Evolutionary conservation across 352 stramenopile species (phyloP), one percentile per base, ranked within the genome.

Genomic region (Globisporangium cylindrosporum): DNA sequence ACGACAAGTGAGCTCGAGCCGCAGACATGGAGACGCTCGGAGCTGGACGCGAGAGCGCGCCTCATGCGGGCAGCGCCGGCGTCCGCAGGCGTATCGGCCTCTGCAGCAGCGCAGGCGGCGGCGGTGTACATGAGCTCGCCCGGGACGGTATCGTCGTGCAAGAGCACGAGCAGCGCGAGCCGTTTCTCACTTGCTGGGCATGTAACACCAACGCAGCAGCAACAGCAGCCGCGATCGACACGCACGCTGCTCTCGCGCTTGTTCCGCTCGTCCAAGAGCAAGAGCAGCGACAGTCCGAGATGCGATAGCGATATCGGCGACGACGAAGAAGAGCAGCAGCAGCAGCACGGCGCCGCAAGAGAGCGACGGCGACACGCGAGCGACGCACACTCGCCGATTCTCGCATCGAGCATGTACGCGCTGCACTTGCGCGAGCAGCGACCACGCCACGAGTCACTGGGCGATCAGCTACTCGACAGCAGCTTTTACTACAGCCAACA

Each of bases 171-270:
- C 58, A 34, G n/a, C 53, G 18, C 54, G n/a, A 59, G 27, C 6
- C 18, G 27, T 7, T 43, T n/a, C 5, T 59, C 54, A 15, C 20
- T 38, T 14, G 25, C 12, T 41, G 54, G 58, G 3, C 10, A 10
- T 46, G 41, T 1, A 20, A 18, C 41, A n/a, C 41, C 18, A n/a
- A 18, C 41, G 14, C 64, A 62, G 36, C 49, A 60, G 32, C 29
- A 70, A 6, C 65, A 65, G 12, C 18, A 64, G 48, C 54, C 62
- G 7, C 62, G 62, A 38, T 62, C 62, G 7, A 49, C 65, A 24
- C 60, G 70, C 24, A 57, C 65, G 59, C 61, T 78, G 51, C 67
- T 78, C 54, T 71, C 69, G 62, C 66, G 70, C 14, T 49, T 75
- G 24, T 76, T 78, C 46, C 73, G 70, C 55, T 65, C 41, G 41